phyloP scores from a whole-genome alignment of 441 rosid genomes.

The Gossypium gossypioides region DNA sequence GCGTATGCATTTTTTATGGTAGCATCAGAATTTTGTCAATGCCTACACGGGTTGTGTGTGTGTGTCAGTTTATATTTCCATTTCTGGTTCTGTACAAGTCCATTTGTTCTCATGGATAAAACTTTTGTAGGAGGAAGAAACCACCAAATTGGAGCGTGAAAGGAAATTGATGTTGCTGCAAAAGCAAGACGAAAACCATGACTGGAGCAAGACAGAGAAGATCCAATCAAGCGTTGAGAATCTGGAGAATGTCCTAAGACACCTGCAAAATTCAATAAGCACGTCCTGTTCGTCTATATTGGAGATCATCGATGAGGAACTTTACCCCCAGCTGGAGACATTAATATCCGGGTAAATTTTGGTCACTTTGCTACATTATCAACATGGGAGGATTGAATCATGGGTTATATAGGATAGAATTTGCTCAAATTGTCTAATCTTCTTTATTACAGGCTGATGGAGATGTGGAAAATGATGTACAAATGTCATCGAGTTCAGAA shows the following conservation, averaged over 20 bases:
- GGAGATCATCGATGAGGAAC: constrained; percentile 59
- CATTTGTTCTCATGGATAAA: neutral
- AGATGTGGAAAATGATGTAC: constrained; percentile 72
- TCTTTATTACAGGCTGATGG: constrained; percentile 41
- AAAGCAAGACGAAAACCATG: constrained; percentile 56
- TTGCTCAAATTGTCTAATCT: neutral
- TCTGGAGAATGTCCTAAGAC: constrained; percentile 40
- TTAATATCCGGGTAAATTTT: constrained; percentile 66
- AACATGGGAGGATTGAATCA: constrained; percentile 20
- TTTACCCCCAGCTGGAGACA: constrained; percentile 70
- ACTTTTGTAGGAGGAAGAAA: constrained; percentile 61
- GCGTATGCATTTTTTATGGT: neutral
- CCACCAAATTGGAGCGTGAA: constrained; percentile 53
- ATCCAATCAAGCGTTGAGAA: constrained; percentile 45
- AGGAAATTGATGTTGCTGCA: constrained; percentile 55
- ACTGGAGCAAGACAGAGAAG: constrained; percentile 54
- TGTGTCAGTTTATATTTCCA: constrained; percentile 1
- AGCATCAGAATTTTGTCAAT: neutral
- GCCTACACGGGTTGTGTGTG: neutral
- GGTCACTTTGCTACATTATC: neutral
- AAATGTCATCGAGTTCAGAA: constrained; percentile 73
- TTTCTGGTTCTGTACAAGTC: neutral
- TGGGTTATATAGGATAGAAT: neutral
- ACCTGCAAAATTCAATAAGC: constrained; percentile 55
- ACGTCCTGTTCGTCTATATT: constrained; percentile 40